Base-by-base conservation (phyloP, 805 yeast species). In the Candida parachauliodes region DNA sequence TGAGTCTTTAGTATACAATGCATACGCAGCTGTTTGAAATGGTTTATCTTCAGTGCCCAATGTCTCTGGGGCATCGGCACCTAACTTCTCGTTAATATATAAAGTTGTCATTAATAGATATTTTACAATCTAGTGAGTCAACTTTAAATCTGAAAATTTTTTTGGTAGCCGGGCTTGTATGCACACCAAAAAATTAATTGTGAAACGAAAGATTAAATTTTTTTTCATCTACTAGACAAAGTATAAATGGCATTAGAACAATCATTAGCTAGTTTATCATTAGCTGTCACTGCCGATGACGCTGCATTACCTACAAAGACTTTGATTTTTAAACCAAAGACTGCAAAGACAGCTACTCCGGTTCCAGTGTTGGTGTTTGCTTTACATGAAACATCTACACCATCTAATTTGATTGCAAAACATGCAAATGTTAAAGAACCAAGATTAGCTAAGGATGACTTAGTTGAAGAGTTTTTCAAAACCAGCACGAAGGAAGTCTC, bases 241-340 rank as follows among this genome's bases (percentile, higher is more conserved):
- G n/a, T n/a, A n/a, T 14, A 11, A 10, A 81, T 82, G 88, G 77
- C 86, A 32, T 70, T 82, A 47, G 86, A 78, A 68, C 77, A 81
- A 52, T 65, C 82, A 16, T 74, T 84, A 48, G 79, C 87, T 31
- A 72, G 80, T 32, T 68, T 84, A 44, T 81, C 88, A 28, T 62
- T 83, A 48, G 71, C 76, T 26, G 81, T 74, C 30, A 51, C 72
- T 12, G 59, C 74, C 33, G 28, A 34, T 17, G 34, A 29, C 6
- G 25, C 36, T 22, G 71, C 83, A 2, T 44, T 67, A 19, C 67
- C 79, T 20, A 74, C 86, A 44, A 88, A 88, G 62, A 75, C 89
- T 4, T 68, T 88, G 44, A 88, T 88, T 19, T 88, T 88, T 76
- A 88, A 88, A 66, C 95, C 95, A 51, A 88, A 88, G 66, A 86